Evolutionary conservation across 495 filamentous ascomycete genomes (phyloP).

Genomic region (Hypoxylon fuscum): DNA sequence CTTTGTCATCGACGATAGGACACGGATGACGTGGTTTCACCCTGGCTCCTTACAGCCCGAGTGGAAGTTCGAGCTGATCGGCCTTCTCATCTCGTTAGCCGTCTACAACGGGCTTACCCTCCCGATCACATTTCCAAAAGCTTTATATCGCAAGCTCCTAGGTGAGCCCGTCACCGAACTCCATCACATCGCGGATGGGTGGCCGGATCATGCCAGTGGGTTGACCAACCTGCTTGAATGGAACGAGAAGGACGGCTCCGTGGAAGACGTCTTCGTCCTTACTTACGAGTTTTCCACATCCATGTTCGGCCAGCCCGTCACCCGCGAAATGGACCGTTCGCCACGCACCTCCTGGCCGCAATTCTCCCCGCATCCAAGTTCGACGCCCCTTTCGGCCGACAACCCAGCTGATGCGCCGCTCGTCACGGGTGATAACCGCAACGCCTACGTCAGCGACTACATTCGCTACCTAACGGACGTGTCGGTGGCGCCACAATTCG

Average conservation of each 20-base stretch:
- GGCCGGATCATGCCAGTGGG: slow-evolving; percentile 80
- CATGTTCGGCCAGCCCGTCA: slow-evolving; percentile 65
- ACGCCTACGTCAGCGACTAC: slow-evolving; percentile 85
- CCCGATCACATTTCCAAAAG: slow-evolving; percentile 84
- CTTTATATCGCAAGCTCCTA: slow-evolving; percentile 83
- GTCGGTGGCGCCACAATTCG: slow-evolving; percentile 78
- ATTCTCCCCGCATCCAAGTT: slow-evolving; percentile 33
- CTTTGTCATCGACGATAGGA: slow-evolving; percentile 78
- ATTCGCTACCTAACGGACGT: slow-evolving; percentile 83
- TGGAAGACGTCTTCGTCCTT: slow-evolving; percentile 80
- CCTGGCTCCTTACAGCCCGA: slow-evolving; percentile 80
- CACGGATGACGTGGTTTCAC: slow-evolving; percentile 86
- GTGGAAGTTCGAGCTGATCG: slow-evolving; percentile 91
- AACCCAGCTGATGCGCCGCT: slow-evolving; percentile 62
- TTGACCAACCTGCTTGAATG: slow-evolving; percentile 76
- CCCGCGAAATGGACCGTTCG: slow-evolving; percentile 55
- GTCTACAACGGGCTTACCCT: slow-evolving; percentile 93
- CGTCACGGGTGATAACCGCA: slow-evolving; percentile 80
- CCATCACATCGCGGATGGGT: slow-evolving; percentile 84
- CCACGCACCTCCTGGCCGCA: slow-evolving; percentile 53
- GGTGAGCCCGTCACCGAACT: slow-evolving; percentile 69
- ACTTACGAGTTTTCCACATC: slow-evolving; percentile 88
- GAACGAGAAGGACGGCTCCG: slow-evolving; percentile 75
- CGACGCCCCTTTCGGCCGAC: slow-evolving; percentile 40
- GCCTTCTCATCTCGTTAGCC: slow-evolving; percentile 87